Conservation (phyloP, 2,329 filamentous ascomycete genomes). For the Diaporthe citrichinensis region DNA sequence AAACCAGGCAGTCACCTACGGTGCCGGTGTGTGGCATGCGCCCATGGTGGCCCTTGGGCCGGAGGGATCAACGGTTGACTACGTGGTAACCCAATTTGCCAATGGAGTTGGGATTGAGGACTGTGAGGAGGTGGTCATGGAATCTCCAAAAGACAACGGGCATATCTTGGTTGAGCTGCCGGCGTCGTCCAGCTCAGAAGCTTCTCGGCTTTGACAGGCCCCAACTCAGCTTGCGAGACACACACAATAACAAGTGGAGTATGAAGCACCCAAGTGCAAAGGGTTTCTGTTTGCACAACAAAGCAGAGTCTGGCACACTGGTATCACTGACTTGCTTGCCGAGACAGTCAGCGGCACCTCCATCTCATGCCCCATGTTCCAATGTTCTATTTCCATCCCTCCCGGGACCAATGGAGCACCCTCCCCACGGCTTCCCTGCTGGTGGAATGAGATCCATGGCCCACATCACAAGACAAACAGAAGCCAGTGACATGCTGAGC, state of each 20-base stretch:
- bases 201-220: constrained; percentile 6
- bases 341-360: too few species aligned
- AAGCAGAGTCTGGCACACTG: background rate
- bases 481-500: background rate
- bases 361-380: background rate
- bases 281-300: background rate
- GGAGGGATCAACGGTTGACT: constrained; percentile 75
- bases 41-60: constrained; percentile 91
- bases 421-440: background rate
- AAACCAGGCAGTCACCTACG: constrained; percentile 91
- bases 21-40: constrained; percentile 92
- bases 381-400: too few species aligned
- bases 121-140: constrained; percentile 82
- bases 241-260: background rate
- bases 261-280: background rate
- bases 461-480: background rate
- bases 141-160: constrained; percentile 27
- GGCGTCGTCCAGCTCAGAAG: background rate
- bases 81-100: constrained; percentile 89
- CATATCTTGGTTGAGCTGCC: constrained; percentile 33
- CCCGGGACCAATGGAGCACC: background rate
- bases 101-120: constrained; percentile 89
- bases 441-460: background rate
- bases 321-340: too few species aligned
- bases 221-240: background rate